A percentile compares a stretch with the other conserved stretches of the same genome.
Evolutionary conservation across 805 yeast species (phyloP).

Genomic region (Jamesozyma spencerorum): DNA sequence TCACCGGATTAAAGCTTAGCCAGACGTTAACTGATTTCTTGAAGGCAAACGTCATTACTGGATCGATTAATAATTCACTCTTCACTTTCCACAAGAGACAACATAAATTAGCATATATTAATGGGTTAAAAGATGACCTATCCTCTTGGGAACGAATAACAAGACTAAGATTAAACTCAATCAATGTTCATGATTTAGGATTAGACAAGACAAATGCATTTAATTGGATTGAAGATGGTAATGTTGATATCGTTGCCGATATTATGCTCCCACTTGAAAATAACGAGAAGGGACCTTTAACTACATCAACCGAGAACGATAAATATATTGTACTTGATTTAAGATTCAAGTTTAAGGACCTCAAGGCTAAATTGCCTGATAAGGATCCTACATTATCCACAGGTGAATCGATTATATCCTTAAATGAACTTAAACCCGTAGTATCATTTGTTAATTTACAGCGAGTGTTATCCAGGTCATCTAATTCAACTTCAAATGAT

Average conservation of each 20-base stretch:
- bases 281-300: slow-evolving; percentile 13
- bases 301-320: slow-evolving; percentile 9
- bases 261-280: slow-evolving; percentile 55
- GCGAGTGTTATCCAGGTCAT: slow-evolving; percentile 13
- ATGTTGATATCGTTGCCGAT: slow-evolving; percentile 61
- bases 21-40: slow-evolving; percentile 57
- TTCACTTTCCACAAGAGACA: slow-evolving; percentile 73
- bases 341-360: slow-evolving; percentile 52
- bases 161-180: slow-evolving; percentile 36
- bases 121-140: slow-evolving; percentile 30
- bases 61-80: slow-evolving; percentile 64
- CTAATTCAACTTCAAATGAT: slow-evolving; percentile 1
- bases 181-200: slow-evolving; percentile 32
- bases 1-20: slow-evolving; percentile 50
- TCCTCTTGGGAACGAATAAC: slow-evolving; percentile 43
- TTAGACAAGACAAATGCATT: slow-evolving; percentile 35
- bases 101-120: slow-evolving; percentile 41
- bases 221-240: slow-evolving; percentile 67
- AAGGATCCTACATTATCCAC: slow-evolving; percentile 44
- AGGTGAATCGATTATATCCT: slow-evolving; percentile 46
- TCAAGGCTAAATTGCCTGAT: slow-evolving; percentile 47
- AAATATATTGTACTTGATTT: slow-evolving; percentile 61
- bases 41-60: slow-evolving; percentile 61
- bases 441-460: slow-evolving; percentile 51
- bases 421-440: slow-evolving; percentile 52